These are phyloP conservation scores for Albatrellus sp. DNA, from an alignment of 1,284 basidiomycete species.

Conservation along the genomic window DNA sequence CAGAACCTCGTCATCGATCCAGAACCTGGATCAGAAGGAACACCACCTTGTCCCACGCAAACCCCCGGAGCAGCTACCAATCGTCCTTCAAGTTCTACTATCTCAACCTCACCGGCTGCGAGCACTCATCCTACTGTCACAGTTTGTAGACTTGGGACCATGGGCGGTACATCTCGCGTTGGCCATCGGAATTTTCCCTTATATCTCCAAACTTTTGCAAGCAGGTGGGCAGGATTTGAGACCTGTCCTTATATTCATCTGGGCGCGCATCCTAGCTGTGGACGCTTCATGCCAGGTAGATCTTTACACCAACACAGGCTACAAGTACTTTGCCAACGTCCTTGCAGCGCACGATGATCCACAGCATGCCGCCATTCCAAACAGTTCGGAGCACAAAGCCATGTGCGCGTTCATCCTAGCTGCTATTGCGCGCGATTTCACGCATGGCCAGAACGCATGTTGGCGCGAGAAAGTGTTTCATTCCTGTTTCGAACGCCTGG, in stretches of 20 bases:
- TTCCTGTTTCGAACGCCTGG: conserved; percentile 77
- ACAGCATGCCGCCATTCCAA: conserved; percentile 52
- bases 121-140: conserved; percentile 91
- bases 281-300: conserved; percentile 90
- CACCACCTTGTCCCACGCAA: conserved; percentile 70
- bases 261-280: conserved; percentile 94
- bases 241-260: conserved; percentile 98
- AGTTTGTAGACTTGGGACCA: conserved; percentile 95
- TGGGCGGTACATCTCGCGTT: conserved; percentile 97
- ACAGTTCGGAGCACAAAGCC: conserved; percentile 92
- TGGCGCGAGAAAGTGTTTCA: conserved; percentile 82
- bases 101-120: conserved; percentile 94
- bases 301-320: conserved; percentile 76
- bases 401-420: conserved; percentile 98
- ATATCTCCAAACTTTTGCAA: conserved; percentile 93
- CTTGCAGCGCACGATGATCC: conserved; percentile 54
- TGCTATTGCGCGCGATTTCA: conserved; percentile 85
- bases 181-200: conserved; percentile 98
- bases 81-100: conserved; percentile 92
- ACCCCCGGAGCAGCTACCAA: conserved; percentile 93
- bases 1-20: conserved; percentile 6
- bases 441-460: conserved; percentile 79
- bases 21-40: conserved; percentile 15
- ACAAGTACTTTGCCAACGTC: conserved; percentile 82
- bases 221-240: conserved; percentile 91